Conservation (phyloP, 495 filamentous ascomycete species). For the Tuber borchii region DNA sequence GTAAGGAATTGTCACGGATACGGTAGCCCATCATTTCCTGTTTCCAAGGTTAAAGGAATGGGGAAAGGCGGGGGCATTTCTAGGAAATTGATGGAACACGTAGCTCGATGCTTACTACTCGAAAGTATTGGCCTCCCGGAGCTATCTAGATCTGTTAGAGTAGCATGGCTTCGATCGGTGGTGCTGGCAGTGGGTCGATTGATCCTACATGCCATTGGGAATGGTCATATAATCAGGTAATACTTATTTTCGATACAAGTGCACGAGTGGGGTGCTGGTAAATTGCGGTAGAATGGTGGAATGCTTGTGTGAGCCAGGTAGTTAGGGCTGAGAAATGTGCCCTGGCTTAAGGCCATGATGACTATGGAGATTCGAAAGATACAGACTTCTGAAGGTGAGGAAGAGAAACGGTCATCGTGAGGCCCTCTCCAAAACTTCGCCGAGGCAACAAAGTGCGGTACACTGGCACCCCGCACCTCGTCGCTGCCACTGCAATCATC, state of each 20-base stretch:
- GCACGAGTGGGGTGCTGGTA: neutral
- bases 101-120: neutral
- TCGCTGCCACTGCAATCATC: neutral
- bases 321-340: neutral
- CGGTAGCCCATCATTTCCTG: neutral
- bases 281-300: neutral
- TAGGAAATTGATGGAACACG: neutral
- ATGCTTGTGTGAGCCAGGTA: neutral
- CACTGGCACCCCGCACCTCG: too few species aligned
- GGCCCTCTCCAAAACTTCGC: neutral
- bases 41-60: neutral
- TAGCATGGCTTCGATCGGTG: neutral
- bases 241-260: neutral
- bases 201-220: neutral
- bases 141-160: neutral
- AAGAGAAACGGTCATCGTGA: neutral
- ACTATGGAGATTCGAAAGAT: neutral
- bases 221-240: neutral
- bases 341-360: neutral
- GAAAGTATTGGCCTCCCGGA: neutral
- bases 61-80: neutral
- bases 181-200: neutral
- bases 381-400: neutral
- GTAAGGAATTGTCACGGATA: neutral
- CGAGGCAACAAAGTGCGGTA: neutral